These are phyloP conservation scores for Tolypocladium sp. DNA, from an alignment of 2,329 filamentous ascomycete genomes.

Conservation along the genomic window DNA sequence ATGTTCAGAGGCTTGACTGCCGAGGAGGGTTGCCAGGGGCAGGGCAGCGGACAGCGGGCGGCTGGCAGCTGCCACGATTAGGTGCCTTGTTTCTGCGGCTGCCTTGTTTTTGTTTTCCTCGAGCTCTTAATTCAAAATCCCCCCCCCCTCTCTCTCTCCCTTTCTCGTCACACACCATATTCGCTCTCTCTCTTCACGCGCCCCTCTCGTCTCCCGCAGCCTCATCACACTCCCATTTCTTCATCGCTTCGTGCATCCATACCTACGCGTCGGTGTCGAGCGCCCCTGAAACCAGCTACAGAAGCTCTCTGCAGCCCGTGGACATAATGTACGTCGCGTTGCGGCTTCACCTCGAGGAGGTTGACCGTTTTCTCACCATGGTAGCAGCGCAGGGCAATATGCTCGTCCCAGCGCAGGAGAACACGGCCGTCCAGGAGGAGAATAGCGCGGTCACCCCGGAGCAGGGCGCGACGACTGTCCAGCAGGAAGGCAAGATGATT, in stretches of 20 bases:
- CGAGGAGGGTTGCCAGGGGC: background rate
- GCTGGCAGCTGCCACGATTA: background rate
- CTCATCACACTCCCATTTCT: background rate
- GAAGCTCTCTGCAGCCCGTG: background rate
- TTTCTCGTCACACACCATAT: background rate
- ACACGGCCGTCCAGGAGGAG: background rate
- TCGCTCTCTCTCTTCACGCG: background rate
- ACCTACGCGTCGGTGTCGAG: background rate
- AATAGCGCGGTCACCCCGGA: background rate
- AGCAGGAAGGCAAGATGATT: background rate
- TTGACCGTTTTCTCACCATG: background rate
- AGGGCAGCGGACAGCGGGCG: background rate
- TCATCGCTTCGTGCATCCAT: background rate
- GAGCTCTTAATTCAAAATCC: background rate
- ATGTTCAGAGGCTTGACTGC: background rate
- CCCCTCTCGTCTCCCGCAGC: background rate
- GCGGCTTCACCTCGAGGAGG: background rate
- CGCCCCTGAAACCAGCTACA: background rate
- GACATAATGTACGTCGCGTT: background rate
- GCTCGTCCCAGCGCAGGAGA: background rate
- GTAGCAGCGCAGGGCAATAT: background rate
- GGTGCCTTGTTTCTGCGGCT: background rate
- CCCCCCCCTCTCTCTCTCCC: background rate
- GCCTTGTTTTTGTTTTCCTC: background rate
- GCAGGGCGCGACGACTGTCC: background rate